phyloP scores from a whole-genome alignment of 306 rosid genomes.

The Pterocarpus santalinus region DNA sequence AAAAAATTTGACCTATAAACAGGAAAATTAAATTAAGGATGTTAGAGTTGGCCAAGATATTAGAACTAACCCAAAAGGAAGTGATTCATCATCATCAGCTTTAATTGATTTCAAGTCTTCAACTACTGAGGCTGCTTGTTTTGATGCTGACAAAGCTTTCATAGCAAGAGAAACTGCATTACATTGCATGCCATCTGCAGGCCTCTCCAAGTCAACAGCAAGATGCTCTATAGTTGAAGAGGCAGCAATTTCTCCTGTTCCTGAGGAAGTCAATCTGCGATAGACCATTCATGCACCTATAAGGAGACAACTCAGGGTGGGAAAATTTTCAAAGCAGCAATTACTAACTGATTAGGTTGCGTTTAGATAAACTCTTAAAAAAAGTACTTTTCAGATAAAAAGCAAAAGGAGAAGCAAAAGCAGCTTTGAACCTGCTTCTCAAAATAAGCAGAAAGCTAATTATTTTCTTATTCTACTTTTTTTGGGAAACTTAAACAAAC shows the following conservation, averaged over 20 bases:
- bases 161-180: constrained; percentile 65
- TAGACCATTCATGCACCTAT: constrained; percentile 35
- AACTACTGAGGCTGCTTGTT: constrained; percentile 72
- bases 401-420: background rate
- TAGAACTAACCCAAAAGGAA: constrained; percentile 70
- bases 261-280: constrained; percentile 71
- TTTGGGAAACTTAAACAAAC: background rate
- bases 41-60: constrained; percentile 33
- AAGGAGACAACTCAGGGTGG: constrained; percentile 38
- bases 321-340: constrained; percentile 4
- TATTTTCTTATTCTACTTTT: background rate
- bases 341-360: constrained; percentile 3
- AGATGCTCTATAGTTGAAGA: constrained; percentile 50
- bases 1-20: constrained; percentile 44
- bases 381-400: background rate
- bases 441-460: background rate
- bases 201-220: constrained; percentile 41
- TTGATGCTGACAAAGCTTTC: constrained; percentile 73
- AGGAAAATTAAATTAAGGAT: constrained; percentile 41
- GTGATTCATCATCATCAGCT: constrained; percentile 54
- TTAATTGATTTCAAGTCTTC: constrained; percentile 58
- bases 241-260: constrained; percentile 46
- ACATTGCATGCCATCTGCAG: constrained; percentile 49
- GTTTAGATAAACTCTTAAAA: no score
- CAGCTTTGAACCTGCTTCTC: background rate